Evolutionary conservation across 176 grass and related monocot genomes (phyloP), one percentile per base, ranked within the genome.

Genomic region (Secale cereale): DNA sequence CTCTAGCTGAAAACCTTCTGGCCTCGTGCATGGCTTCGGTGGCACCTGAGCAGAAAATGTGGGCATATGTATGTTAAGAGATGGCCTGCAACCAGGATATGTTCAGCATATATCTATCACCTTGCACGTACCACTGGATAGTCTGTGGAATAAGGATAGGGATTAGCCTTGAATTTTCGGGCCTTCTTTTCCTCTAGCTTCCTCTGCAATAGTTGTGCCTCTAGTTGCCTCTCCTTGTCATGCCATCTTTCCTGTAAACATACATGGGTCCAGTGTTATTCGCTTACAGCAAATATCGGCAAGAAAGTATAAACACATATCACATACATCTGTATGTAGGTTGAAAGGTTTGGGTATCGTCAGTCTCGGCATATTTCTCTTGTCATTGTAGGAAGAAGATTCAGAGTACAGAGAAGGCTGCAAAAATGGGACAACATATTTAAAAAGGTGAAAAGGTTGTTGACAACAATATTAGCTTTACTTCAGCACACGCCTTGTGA

Each of bases 81-180:
- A 70, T 73, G 36, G 43, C 29, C 16, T 40, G 2, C 16, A 70
- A 39, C 56, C 43, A 65, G 1, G 28, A 71, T n/a, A 81, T n/a
- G 27, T 22, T 69, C 20, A 32, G 2, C 17, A 41, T 31, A 20
- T 69, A n/a, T 52, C 17, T 32, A 32, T 32, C 31, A 46, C 28
- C 13, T 65, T 46, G 57, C 77, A 57, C 32, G 71, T 90, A 95
- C 93, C 81, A 89, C 91, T 50, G 93, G 95, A 46, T 92, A 95
- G 61, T 95, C 89, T 20, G 91, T 98, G 14, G 89, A 89, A 25
- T 98, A 98, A 15, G 95, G 92, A 9, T 97, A 97, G 70, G 95
- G 90, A 29, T 70, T 90, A 76, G 95, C 95, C 67, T 90, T 97
- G 39, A 15, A 90, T 84, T 90, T 40, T 82, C 87, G 89, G 40